Evolutionary conservation across 441 rosid species (phyloP).

Genomic region (Erodium texanum): DNA sequence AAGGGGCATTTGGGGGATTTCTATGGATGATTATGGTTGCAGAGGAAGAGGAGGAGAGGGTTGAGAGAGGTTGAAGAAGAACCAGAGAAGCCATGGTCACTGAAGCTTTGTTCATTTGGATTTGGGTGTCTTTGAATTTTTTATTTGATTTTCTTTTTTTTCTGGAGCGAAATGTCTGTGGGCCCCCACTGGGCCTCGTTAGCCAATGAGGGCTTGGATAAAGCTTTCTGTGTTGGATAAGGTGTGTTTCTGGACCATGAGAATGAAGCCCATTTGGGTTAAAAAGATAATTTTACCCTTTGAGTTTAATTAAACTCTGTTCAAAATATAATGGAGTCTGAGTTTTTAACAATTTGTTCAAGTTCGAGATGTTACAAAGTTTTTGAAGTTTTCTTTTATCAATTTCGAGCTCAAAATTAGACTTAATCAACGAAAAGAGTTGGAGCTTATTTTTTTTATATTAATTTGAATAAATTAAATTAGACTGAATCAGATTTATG

Average conservation of each 20-base stretch:
- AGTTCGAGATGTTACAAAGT: too few species aligned
- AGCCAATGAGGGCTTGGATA: background rate
- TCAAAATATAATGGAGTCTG: too few species aligned
- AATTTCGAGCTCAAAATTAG: too few species aligned
- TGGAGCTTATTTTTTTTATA: too few species aligned
- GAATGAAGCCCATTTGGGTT: background rate
- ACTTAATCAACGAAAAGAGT: too few species aligned
- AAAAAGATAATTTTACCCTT: too few species aligned
- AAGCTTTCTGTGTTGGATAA: background rate
- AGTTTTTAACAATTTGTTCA: too few species aligned
- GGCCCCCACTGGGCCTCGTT: background rate
- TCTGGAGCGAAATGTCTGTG: background rate
- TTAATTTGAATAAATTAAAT: too few species aligned
- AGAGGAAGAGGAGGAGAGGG: constrained; percentile 8
- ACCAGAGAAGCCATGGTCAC: constrained; percentile 30
- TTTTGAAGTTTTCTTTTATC: too few species aligned
- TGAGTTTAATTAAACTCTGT: too few species aligned
- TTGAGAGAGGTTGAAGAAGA: constrained; percentile 32
- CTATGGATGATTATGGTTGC: constrained; percentile 19
- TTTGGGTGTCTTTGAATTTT: too few species aligned
- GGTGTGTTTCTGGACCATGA: background rate
- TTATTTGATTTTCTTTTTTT: background rate
- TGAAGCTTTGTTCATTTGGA: constrained; percentile 6
- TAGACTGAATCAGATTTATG: too few species aligned
- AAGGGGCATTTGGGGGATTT: constrained; percentile 19